Percentiles rank a stretch among this genome's conserved stretches.
phyloP scores from a whole-genome alignment of 306 rosid genomes.

The Vachellia collinsii region DNA sequence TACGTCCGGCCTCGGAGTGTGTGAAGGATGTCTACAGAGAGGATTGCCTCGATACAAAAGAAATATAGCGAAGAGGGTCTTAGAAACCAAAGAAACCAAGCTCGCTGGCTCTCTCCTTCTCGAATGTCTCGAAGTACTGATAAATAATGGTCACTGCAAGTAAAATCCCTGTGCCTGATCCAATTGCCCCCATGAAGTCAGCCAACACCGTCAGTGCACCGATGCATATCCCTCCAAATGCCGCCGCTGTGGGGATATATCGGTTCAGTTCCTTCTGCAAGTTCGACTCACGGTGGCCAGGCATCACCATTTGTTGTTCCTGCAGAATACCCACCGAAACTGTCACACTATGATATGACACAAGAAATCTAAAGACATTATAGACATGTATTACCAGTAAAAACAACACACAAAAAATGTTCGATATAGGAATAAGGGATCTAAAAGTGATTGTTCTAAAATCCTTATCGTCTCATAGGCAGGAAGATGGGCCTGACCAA shows the following conservation, averaged over 20 bases:
- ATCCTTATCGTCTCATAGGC: neutral
- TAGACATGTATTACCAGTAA: neutral
- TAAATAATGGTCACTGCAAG: constrained; percentile 93
- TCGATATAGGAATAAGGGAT: neutral
- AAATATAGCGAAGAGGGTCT: constrained; percentile 31
- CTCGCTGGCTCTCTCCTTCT: constrained; percentile 88
- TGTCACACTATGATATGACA: neutral
- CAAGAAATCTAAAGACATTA: constrained; percentile 16
- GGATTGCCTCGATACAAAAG: constrained; percentile 43
- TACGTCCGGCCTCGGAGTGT: constrained; percentile 43
- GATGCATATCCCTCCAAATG: constrained; percentile 90
- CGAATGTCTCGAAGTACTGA: constrained; percentile 90
- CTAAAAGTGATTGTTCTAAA: neutral
- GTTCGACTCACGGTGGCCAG: constrained; percentile 90
- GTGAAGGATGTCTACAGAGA: constrained; percentile 46
- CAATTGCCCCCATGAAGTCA: constrained; percentile 96
- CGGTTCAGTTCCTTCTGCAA: constrained; percentile 86
- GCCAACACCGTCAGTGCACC: constrained; percentile 94
- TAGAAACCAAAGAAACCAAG: constrained; percentile 93
- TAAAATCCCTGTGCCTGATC: constrained; percentile 87
- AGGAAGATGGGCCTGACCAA: neutral
- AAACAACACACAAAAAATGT: neutral
- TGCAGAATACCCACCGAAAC: constrained; percentile 37
- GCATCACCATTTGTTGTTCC: constrained; percentile 99
- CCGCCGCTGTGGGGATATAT: constrained; percentile 93